These are phyloP conservation scores for Aspergillus ibericus DNA, from an alignment of 2,329 filamentous ascomycete species.

Conservation along the genomic window DNA sequence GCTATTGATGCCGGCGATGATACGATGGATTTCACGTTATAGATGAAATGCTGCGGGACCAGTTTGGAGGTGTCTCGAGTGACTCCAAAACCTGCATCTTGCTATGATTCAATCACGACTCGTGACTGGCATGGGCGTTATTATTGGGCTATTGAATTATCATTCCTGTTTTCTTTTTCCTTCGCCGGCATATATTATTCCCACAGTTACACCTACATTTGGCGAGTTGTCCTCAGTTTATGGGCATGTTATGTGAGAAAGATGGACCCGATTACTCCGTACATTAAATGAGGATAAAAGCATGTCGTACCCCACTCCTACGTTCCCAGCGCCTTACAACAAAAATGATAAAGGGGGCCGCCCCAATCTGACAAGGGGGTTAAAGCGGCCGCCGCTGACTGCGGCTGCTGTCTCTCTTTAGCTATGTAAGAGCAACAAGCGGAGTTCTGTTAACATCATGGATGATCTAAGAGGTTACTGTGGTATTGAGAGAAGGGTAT, in stretches of 20 bases:
- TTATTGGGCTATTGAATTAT: not conserved
- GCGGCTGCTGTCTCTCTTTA: conserved; percentile 40
- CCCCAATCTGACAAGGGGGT: conserved; percentile 14
- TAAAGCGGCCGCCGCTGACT: conserved; percentile 27
- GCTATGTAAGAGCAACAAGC: too few relatives aligned
- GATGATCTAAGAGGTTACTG: too few relatives aligned
- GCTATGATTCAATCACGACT: conserved; percentile 7
- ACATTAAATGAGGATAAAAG: not conserved
- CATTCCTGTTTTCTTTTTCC: not conserved
- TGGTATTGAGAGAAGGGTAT: too few relatives aligned
- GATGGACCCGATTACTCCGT: not conserved
- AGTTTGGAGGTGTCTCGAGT: not conserved
- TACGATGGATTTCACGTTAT: conserved; percentile 74
- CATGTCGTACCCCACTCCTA: not conserved
- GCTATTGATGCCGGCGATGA: conserved; percentile 73
- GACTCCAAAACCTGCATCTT: not conserved
- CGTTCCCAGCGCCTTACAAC: not conserved
- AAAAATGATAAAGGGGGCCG: conserved; percentile 6
- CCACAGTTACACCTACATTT: not conserved
- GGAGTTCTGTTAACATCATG: too few relatives aligned
- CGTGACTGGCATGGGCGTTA: conserved; percentile 11
- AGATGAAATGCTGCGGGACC: conserved; percentile 8
- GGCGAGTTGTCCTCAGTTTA: not conserved
- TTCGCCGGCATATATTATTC: conserved; percentile 6
- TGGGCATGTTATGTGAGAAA: not conserved